Evolutionary conservation across 2,329 filamentous ascomycete species (phyloP).

Genomic region (Penicillium sp.): DNA sequence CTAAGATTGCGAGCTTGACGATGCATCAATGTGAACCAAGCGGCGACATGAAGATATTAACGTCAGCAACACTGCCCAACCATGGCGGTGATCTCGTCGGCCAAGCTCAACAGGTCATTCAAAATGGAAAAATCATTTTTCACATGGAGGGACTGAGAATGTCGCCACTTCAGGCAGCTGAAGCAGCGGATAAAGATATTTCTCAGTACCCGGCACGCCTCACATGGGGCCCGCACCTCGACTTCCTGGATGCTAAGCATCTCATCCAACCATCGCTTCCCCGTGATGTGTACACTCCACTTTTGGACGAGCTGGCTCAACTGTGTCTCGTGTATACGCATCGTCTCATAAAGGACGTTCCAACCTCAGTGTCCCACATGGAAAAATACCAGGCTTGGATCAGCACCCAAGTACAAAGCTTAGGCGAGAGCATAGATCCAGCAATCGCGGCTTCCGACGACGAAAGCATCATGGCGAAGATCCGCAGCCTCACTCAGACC

Average conservation of each 20-base stretch:
- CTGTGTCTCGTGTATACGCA: slow-evolving; percentile 25
- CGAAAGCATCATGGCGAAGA: no score
- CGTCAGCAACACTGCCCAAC: slow-evolving; percentile 14
- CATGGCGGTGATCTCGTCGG: slow-evolving; percentile 20
- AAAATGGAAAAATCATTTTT: slow-evolving; percentile 16
- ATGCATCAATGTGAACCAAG: slow-evolving; percentile 13
- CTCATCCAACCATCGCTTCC: slow-evolving; percentile 22
- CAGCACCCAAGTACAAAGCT: slow-evolving; percentile 7
- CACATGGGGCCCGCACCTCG: slow-evolving; percentile 27
- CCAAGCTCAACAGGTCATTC: slow-evolving; percentile 11
- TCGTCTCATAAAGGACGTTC: slow-evolving; percentile 5
- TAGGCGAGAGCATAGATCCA: no score
- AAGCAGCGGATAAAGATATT: neutral
- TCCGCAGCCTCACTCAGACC: no score
- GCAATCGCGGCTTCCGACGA: no score
- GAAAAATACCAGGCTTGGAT: slow-evolving; percentile 23
- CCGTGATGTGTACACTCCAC: slow-evolving; percentile 12
- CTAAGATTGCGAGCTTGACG: slow-evolving; percentile 29
- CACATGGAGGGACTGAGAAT: slow-evolving; percentile 17
- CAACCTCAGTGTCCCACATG: slow-evolving; percentile 19
- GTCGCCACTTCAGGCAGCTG: slow-evolving; percentile 11
- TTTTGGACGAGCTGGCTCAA: slow-evolving; percentile 18
- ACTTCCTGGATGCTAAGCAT: slow-evolving; percentile 21
- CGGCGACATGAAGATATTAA: slow-evolving; percentile 13
- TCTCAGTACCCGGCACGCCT: slow-evolving; percentile 4